Evolutionary conservation across 768 basidiomycete genomes (phyloP).

Genomic region (Tricholoma hemisulphureum): DNA sequence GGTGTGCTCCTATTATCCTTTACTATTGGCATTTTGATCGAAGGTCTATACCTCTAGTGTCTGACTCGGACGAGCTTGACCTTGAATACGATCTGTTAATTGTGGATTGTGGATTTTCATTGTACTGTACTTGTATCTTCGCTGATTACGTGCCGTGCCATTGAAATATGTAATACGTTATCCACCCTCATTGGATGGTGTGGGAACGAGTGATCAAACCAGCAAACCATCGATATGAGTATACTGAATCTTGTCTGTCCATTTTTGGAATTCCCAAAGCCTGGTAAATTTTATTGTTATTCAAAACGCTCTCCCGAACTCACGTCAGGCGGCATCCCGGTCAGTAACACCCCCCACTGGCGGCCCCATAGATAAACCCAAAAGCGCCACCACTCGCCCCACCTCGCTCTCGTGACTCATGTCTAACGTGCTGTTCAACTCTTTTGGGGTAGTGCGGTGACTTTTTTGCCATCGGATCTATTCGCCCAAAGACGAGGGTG

Average conservation of each 20-base stretch:
- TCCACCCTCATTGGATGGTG: neutral
- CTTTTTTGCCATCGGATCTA: no score
- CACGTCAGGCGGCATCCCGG: no score
- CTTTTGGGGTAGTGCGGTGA: no score
- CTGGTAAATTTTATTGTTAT: neutral
- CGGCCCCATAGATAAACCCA: no score
- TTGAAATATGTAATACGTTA: neutral
- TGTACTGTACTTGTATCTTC: neutral
- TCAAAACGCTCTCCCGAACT: neutral
- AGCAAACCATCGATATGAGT: neutral
- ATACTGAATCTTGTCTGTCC: no score
- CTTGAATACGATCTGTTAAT: neutral
- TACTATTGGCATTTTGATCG: neutral
- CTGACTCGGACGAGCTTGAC: neutral
- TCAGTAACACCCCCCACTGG: no score
- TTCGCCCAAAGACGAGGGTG: no score
- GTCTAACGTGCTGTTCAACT: no score
- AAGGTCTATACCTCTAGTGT: neutral
- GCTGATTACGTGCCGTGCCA: neutral
- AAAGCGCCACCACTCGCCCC: no score
- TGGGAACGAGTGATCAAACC: neutral
- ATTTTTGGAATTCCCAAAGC: neutral
- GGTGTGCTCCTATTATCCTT: neutral
- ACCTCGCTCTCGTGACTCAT: no score
- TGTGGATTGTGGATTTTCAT: neutral